Evolutionary conservation across 2,329 filamentous ascomycete species (phyloP).

Genomic region (Teratosphaeria epicoccoides): DNA sequence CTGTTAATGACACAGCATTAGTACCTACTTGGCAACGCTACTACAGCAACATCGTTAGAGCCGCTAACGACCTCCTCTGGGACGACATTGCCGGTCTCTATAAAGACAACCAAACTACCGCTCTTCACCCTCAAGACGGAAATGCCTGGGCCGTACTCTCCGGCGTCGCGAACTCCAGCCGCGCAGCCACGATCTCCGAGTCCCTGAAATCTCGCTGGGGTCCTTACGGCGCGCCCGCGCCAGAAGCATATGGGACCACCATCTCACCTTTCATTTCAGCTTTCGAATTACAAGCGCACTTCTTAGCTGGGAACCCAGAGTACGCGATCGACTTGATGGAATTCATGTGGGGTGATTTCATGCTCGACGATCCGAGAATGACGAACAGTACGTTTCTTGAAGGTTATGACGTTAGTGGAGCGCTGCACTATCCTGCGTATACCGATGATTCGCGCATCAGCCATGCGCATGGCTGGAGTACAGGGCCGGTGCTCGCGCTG

Average conservation of each 20-base stretch:
- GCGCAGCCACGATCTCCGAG: constrained; percentile 25
- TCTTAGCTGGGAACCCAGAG: constrained; percentile 30
- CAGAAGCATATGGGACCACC: constrained; percentile 34
- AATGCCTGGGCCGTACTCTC: constrained; percentile 34
- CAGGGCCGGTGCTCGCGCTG: constrained; percentile 37
- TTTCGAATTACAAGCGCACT: constrained; percentile 39
- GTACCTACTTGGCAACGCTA: constrained; percentile 25
- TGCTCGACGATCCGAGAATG: constrained; percentile 45
- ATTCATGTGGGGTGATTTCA: constrained; percentile 40
- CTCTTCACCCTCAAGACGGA: constrained; percentile 40
- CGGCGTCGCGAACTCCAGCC: constrained; percentile 25
- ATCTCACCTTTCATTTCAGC: constrained; percentile 40
- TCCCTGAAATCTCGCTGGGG: constrained; percentile 30
- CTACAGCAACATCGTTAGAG: constrained; percentile 37
- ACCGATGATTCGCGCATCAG: constrained; percentile 37
- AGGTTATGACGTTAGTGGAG: constrained; percentile 38
- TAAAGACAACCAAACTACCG: constrained; percentile 24
- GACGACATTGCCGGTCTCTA: constrained; percentile 23
- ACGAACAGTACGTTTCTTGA: constrained; percentile 45
- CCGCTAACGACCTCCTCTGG: constrained; percentile 37
- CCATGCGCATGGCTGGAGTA: constrained; percentile 43
- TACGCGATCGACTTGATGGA: constrained; percentile 35
- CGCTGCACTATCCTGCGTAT: constrained; percentile 41
- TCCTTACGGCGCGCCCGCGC: constrained; percentile 36
- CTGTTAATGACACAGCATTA: constrained; percentile 31